These are phyloP conservation scores for Hyaloperonospora brassicae DNA, from an alignment of 352 stramenopile genomes.

Conservation along the genomic window DNA sequence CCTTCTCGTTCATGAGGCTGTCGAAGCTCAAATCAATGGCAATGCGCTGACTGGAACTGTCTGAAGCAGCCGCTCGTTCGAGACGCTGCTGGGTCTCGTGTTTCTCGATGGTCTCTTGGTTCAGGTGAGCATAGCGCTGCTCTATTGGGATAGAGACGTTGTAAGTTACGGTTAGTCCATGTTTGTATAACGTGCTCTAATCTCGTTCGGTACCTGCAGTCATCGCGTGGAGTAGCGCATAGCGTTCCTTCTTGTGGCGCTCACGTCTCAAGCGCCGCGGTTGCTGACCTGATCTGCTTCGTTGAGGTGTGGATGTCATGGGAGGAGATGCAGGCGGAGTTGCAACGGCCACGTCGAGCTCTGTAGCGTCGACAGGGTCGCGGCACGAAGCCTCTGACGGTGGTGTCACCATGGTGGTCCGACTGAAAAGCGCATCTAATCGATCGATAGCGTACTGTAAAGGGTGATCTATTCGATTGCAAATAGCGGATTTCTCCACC, in stretches of 20 bases:
- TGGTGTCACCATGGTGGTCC: too few species aligned
- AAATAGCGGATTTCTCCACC: too few species aligned
- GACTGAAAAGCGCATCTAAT: too few species aligned
- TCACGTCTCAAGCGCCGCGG: background rate
- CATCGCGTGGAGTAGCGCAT: slow-evolving; percentile 53
- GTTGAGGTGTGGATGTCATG: too few species aligned
- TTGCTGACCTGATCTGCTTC: too few species aligned
- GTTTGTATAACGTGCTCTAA: background rate
- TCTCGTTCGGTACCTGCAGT: slow-evolving; percentile 27
- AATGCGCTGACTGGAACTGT: slow-evolving; percentile 33
- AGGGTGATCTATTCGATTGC: too few species aligned
- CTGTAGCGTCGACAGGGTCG: too few species aligned
- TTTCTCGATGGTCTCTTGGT: slow-evolving; percentile 35
- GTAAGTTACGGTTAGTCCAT: background rate
- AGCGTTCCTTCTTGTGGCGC: slow-evolving; percentile 40
- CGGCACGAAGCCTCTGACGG: too few species aligned
- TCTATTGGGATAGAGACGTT: slow-evolving; percentile 23
- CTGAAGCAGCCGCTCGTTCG: slow-evolving; percentile 15
- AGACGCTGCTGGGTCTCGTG: slow-evolving; percentile 24
- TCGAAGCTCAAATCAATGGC: slow-evolving; percentile 69
- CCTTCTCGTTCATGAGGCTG: slow-evolving; percentile 80
- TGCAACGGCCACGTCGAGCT: too few species aligned
- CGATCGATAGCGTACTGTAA: too few species aligned
- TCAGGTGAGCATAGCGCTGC: slow-evolving; percentile 40
- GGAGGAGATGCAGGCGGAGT: too few species aligned